These are phyloP conservation scores for Acer campestre DNA, from an alignment of 345 rosid genomes.

Conservation along the genomic window DNA sequence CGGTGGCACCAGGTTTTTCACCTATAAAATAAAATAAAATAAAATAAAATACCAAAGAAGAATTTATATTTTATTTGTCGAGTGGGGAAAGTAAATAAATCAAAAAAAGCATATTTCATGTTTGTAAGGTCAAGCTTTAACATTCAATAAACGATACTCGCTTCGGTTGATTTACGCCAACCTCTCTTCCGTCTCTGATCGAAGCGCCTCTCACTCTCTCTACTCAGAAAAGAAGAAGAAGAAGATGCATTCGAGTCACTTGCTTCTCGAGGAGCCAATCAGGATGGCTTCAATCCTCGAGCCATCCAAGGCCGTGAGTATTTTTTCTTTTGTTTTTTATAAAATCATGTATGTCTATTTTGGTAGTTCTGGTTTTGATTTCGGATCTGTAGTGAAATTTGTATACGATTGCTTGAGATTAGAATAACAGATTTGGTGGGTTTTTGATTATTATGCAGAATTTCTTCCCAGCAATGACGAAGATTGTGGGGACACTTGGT, in stretches of 20 bases:
- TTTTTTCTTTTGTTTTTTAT: background rate
- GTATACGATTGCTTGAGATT: too few relatives aligned
- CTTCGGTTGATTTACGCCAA: slow-evolving; percentile 11
- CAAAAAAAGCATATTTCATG: slow-evolving; percentile 7
- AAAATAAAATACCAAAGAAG: background rate
- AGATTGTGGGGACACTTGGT: slow-evolving; percentile 95
- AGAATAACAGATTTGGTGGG: background rate
- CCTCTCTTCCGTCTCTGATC: background rate
- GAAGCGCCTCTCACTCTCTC: background rate
- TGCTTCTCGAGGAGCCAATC: slow-evolving; percentile 97
- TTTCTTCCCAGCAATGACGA: slow-evolving; percentile 95
- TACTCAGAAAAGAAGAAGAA: background rate
- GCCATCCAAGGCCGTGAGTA: slow-evolving; percentile 86
- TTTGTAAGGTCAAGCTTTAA: background rate
- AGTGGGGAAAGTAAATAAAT: background rate
- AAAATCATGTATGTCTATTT: too few relatives aligned
- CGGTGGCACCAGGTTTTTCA: background rate
- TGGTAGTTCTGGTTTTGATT: background rate
- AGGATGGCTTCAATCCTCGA: slow-evolving; percentile 98
- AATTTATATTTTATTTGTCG: background rate
- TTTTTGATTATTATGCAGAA: slow-evolving; percentile 44
- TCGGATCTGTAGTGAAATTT: background rate
- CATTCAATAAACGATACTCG: background rate
- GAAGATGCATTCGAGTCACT: slow-evolving; percentile 89
- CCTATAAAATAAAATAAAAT: background rate